phyloP scores from a whole-genome alignment of 129 eudicot species.

The Pulicaria dysenterica region DNA sequence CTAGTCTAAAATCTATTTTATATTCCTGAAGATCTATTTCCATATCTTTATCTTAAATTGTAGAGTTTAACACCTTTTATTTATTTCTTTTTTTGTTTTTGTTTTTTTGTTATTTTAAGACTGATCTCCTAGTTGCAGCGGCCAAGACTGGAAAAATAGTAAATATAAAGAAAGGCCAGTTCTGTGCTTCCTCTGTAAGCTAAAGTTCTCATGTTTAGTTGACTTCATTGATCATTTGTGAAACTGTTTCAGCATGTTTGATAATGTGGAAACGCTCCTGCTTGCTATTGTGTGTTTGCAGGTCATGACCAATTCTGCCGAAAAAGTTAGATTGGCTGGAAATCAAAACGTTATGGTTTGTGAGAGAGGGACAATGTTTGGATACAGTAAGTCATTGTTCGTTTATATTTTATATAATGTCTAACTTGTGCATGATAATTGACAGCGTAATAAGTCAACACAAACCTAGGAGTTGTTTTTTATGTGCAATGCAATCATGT shows the following conservation, averaged over 20 bases:
- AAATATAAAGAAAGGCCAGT: slow-evolving; percentile 95
- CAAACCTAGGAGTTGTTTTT: too few species aligned
- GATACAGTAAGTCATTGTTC: slow-evolving; percentile 76
- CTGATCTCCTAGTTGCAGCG: slow-evolving; percentile 96
- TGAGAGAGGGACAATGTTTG: slow-evolving; percentile 99
- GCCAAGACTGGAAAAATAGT: slow-evolving; percentile 89
- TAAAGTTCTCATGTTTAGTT: slow-evolving; percentile 28
- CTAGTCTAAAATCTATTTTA: background rate
- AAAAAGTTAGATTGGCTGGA: slow-evolving; percentile 89
- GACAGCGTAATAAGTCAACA: background rate
- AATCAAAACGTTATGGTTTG: slow-evolving; percentile 97
- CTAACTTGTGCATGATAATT: slow-evolving; percentile 6
- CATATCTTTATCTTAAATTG: background rate
- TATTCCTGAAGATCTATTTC: background rate
- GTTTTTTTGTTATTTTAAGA: slow-evolving; percentile 33
- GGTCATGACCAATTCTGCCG: slow-evolving; percentile 96
- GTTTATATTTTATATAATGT: background rate
- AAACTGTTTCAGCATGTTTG: slow-evolving; percentile 9
- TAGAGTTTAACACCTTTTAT: slow-evolving; percentile 19
- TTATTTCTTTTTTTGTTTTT: slow-evolving; percentile 9
- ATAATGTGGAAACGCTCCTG: background rate
- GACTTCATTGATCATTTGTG: background rate
- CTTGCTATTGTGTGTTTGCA: slow-evolving; percentile 24
- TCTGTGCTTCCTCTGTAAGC: slow-evolving; percentile 84
- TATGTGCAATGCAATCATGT: too few species aligned